A percentile compares a stretch with the other conserved stretches of the same genome.
These are phyloP conservation scores for Debaryomyces sp. DNA, from an alignment of 1,139 yeast species.

Conservation along the genomic window DNA sequence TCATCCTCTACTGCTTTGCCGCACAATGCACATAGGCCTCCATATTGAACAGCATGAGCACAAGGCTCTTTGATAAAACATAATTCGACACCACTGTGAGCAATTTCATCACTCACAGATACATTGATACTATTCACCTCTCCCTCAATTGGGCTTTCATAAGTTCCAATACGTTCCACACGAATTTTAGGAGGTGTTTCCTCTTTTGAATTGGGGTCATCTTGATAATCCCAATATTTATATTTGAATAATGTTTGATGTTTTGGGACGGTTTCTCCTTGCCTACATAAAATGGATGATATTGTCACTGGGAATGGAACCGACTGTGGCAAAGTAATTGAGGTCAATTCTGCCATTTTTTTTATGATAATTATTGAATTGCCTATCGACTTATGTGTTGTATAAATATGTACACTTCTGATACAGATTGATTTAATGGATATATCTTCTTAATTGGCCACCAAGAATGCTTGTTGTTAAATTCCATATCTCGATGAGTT, in stretches of 20 bases:
- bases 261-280: conserved; percentile 51
- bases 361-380: not conserved
- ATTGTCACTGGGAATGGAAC: conserved; percentile 73
- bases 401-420: not conserved
- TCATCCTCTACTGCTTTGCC: conserved; percentile 85
- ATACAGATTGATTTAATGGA: not conserved
- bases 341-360: conserved; percentile 35
- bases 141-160: conserved; percentile 86
- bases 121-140: conserved; percentile 54
- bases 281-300: conserved; percentile 47
- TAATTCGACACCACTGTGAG: conserved; percentile 50
- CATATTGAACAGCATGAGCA: conserved; percentile 89
- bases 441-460: not conserved
- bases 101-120: conserved; percentile 60
- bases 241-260: conserved; percentile 62
- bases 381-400: not conserved
- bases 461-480: not conserved
- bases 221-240: conserved; percentile 70
- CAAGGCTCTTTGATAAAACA: conserved; percentile 78
- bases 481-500: conserved; percentile 5
- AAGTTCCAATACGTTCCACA: conserved; percentile 67
- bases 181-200: conserved; percentile 48
- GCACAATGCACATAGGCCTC: conserved; percentile 93
- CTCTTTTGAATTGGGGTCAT: conserved; percentile 54
- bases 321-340: conserved; percentile 52